Base-by-base conservation (phyloP, 345 rosid species). In the Microthlaspi erraticum region DNA sequence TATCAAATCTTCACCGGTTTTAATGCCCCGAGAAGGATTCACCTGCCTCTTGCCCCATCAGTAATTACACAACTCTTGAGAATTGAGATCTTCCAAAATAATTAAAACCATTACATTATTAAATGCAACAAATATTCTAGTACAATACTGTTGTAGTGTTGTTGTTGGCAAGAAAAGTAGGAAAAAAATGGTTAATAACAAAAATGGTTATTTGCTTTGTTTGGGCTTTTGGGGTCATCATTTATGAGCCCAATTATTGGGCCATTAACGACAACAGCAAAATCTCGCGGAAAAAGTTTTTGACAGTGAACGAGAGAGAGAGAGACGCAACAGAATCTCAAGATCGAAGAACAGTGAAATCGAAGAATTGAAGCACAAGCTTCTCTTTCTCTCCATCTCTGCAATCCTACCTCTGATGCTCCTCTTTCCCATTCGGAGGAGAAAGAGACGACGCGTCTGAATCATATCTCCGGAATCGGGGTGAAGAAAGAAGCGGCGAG, bases 291-390 rank as follows among this genome's bases (percentile, higher is more conserved):
- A 73, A 63, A 39, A 12, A 26, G 8, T 3, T 60, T 20, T 23
- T 4, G 3, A 66, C 48, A 51, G 62, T 33, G 58, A 58, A 60
- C 3, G 29, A 3, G 60, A 70, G 58, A 8, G 67, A 59, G 65
- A 23, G 42, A 73, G 66, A 18, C 19, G 72, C 60, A 58, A 48
- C 52, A 66, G 14, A 57, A 73, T 66, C 68, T 50, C 41, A 60
- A 67, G 78, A 74, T 74, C 73, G 78, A 52, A 53, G 17, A 66
- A 67, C 29, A 74, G 49, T 67, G 73, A 60, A 74, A 60, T 52
- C 78, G 56, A 66, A 66, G 73, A 60, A 66, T 50, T 34, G 66
- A 73, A 63, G 55, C 56, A 52, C 23, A 66, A 58, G 48, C 48
- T 6, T 52, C 54, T 33, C 61, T n/a, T 13, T 29, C 60, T 71